phyloP scores from a whole-genome alignment of 805 yeast species.

The Candida verbasci region DNA sequence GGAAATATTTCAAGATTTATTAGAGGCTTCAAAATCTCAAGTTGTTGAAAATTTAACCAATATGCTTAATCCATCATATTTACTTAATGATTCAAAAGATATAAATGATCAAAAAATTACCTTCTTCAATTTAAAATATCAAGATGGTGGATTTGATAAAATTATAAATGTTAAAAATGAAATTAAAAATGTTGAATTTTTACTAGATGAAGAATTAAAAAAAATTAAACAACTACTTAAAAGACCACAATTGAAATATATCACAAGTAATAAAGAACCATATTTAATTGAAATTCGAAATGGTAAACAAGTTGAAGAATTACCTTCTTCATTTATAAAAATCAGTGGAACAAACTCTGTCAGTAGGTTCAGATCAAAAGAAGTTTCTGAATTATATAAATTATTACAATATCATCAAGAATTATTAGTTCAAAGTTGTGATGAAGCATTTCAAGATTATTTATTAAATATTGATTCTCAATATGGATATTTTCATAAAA shows the following conservation, averaged over 20 bases:
- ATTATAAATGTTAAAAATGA: slow-evolving; percentile 33
- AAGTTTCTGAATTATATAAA: slow-evolving; percentile 46
- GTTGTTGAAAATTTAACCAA: slow-evolving; percentile 32
- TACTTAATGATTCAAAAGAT: slow-evolving; percentile 46
- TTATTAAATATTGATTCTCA: slow-evolving; percentile 29
- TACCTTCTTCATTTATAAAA: slow-evolving; percentile 78
- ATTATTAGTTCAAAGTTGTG: slow-evolving; percentile 40
- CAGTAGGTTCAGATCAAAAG: slow-evolving; percentile 70
- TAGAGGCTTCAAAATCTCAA: slow-evolving; percentile 24
- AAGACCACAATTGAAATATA: slow-evolving; percentile 54
- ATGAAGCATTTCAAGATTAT: slow-evolving; percentile 42
- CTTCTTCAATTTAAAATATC: slow-evolving; percentile 27
- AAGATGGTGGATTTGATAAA: slow-evolving; percentile 20
- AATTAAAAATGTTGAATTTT: slow-evolving; percentile 41
- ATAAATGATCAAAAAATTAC: slow-evolving; percentile 39
- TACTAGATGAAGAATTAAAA: slow-evolving; percentile 51
- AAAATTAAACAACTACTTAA: slow-evolving; percentile 42
- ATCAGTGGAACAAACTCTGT: slow-evolving; percentile 65
- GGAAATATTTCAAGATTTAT: slow-evolving; percentile 33
- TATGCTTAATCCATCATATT: slow-evolving; percentile 51
- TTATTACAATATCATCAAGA: slow-evolving; percentile 60
- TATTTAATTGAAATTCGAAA: slow-evolving; percentile 75
- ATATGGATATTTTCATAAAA: slow-evolving; percentile 29
- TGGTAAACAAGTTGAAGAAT: slow-evolving; percentile 42
- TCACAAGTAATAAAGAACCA: slow-evolving; percentile 59